Conservation (phyloP, 2,329 filamentous ascomycete species). For the Berkeleyomyces rouxiae region DNA sequence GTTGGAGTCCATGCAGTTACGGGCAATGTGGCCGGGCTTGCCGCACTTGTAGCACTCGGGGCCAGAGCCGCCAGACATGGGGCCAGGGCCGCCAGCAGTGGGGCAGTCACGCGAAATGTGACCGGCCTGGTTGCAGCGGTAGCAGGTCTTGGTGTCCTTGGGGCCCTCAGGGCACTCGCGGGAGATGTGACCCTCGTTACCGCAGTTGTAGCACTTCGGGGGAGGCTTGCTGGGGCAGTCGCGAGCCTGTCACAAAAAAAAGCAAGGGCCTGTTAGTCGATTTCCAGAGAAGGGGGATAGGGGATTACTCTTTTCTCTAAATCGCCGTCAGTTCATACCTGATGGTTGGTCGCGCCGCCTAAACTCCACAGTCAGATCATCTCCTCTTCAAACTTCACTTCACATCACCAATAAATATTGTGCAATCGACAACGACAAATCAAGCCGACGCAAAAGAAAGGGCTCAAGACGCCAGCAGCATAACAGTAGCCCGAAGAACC, state of each 20-base stretch:
- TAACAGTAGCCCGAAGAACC: not conserved
- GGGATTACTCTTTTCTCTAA: slow-evolving; percentile 11
- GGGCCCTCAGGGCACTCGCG: slow-evolving; percentile 80
- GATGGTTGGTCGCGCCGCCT: slow-evolving; percentile 60
- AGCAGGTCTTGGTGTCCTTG: slow-evolving; percentile 70
- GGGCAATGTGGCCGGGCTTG: slow-evolving; percentile 89
- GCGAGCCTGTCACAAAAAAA: slow-evolving; percentile 40
- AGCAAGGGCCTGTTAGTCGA: slow-evolving; percentile 15
- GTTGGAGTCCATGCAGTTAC: slow-evolving; percentile 61
- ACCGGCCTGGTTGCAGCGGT: slow-evolving; percentile 64
- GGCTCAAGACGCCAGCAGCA: not conserved
- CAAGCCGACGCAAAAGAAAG: not conserved
- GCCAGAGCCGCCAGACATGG: slow-evolving; percentile 29
- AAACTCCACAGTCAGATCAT: slow-evolving; percentile 17
- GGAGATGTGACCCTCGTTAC: slow-evolving; percentile 64
- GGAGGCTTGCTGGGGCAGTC: slow-evolving; percentile 75
- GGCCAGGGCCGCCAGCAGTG: slow-evolving; percentile 32
- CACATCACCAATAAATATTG: slow-evolving; percentile 5
- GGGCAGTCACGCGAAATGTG: slow-evolving; percentile 86
- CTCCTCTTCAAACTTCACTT: slow-evolving; percentile 11
- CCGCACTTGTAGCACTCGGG: slow-evolving; percentile 97
- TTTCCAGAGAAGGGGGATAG: not conserved
- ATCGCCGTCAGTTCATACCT: slow-evolving; percentile 37
- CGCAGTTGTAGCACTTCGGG: slow-evolving; percentile 75
- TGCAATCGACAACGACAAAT: not conserved